Base-by-base conservation (phyloP, 768 basidiomycete species). In the Psilocybe sp. region DNA sequence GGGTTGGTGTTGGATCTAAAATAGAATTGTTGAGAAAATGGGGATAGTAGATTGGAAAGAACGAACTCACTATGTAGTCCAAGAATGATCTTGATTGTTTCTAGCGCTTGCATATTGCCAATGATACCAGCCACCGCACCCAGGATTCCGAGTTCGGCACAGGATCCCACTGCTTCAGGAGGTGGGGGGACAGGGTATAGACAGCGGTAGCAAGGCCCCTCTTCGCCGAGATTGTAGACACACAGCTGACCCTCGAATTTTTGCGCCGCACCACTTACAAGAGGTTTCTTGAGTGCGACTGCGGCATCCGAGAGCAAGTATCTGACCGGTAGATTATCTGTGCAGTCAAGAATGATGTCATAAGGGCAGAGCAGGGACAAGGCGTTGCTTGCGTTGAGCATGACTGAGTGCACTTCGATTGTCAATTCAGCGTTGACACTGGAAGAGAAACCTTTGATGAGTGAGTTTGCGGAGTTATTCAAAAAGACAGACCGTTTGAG, bases 251-350 rank as follows among this genome's bases (percentile, higher is more conserved):
- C 91, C 52, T 92, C 89, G 57, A 78, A 87, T 58, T 81, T 81
- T 61, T 91, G 91, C 0, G 97, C 97, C 1, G 95, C 97, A 7
- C 96, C 96, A 50, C 89, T 92, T 34, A 98, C 86, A 35, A 98
- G 84, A 12, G 92, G 88, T 41, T 84, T 89, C n/a, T 72, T 69
- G 1, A 94, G 77, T 1, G 70, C 71, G 35, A 93, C 89, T 13
- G 89, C 82, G 1, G 82, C 81, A 64, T 98, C 95, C 19, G 92
- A 94, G 46, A 99, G 77, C 15, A 98, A 80, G 67, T 98, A 98
- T 5, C 97, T 87, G 0, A 93, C 94, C 2, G 89, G 83, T 1
- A 87, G 82, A 55, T 97, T 96, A 69, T 98, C 95, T 4, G 94
- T 97, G 72, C 95, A 98, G 69, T 98, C 96, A 13, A 98, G 73